Evolutionary conservation across 148 eudicot species (phyloP), one percentile per base, ranked within the genome.

Genomic region (Pouteria glomerata): DNA sequence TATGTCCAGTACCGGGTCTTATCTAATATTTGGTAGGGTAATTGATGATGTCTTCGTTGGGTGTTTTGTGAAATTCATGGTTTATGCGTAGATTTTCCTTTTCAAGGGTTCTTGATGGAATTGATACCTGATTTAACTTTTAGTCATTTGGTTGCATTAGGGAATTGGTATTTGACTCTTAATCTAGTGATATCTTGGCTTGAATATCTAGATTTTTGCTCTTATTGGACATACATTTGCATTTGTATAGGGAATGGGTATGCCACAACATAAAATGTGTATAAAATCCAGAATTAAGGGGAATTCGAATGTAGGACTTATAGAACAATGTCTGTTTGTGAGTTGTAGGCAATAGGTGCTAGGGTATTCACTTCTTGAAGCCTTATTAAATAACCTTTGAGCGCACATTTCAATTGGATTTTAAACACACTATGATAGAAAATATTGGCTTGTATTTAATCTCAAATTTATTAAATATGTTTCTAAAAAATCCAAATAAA

Each of bases 21-120:
- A 72, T 72, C 75, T 61, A 68, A 48, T 61, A 58, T 34, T 47
- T 3, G 42, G 23, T 30, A 7, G 30, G 66, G 59, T 39, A 57
- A 11, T 42, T n/a, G n/a, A n/a, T 57, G 27, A 5, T 42, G 34
- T 41, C 51, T 57, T 30, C 11, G 29, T 68, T 12, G 42, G 29
- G 34, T 55, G 59, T 52, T 34, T 52, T 52, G 29, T 68, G 45
- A 51, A 52, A 34, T 33, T 53, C 11, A 12, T 35, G 23, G 23
- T 48, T n/a, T 15, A 34, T 53, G 34, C 30, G 16, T 52, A 1
- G 23, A 33, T n/a, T 69, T 15, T 69, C 16, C 21, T 21, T 50
- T 45, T 50, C 11, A 15, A 19, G 35, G 24, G 69, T 44, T 44
- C 69, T n/a, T 14, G 42, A 34, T 66, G 3, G 15, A 48, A 30